Percentiles rank a stretch among this genome's conserved stretches.
Evolutionary conservation across 108 stramenopile genomes (phyloP).

Genomic region (Poteriospumella lacustris): DNA sequence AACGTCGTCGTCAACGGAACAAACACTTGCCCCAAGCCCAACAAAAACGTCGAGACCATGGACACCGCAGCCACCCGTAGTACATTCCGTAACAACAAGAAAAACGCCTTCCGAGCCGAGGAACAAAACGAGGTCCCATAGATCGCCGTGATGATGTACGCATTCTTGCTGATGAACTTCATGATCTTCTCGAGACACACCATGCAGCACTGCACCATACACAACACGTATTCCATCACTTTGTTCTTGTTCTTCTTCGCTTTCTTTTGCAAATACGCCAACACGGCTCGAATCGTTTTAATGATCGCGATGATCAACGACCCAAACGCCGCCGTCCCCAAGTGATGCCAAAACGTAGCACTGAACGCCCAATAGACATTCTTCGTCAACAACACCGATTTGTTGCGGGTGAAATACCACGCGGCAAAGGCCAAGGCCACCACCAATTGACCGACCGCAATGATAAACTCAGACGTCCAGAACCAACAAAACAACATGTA

Average conservation of each 20-base stretch:
- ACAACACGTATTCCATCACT: conserved; percentile 55
- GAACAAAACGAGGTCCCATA: conserved; percentile 48
- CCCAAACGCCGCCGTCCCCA: conserved; percentile 88
- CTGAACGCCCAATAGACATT: neutral
- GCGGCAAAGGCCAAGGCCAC: conserved; percentile 69
- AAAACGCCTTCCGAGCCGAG: conserved; percentile 49
- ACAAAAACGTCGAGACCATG: conserved; percentile 54
- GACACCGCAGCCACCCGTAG: conserved; percentile 46
- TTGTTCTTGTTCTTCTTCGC: conserved; percentile 66
- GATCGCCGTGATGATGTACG: conserved; percentile 62
- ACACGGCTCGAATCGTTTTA: conserved; percentile 71
- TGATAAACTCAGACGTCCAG: conserved; percentile 84
- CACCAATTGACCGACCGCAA: conserved; percentile 80
- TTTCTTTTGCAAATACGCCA: conserved; percentile 74
- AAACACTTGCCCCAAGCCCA: conserved; percentile 77
- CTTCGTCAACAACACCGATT: conserved; percentile 31
- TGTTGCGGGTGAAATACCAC: conserved; percentile 76
- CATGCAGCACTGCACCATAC: conserved; percentile 80
- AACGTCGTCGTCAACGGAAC: conserved; percentile 63
- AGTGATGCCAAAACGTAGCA: conserved; percentile 32
- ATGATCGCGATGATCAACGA: conserved; percentile 80
- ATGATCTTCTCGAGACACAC: conserved; percentile 62
- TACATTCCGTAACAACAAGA: conserved; percentile 53
- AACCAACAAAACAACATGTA: conserved; percentile 82
- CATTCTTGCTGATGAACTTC: conserved; percentile 63